A percentile compares a stretch with the other conserved stretches of the same genome.
Conservation (phyloP, 2,329 filamentous ascomycete species). For the Aspergillus arachidicola region DNA sequence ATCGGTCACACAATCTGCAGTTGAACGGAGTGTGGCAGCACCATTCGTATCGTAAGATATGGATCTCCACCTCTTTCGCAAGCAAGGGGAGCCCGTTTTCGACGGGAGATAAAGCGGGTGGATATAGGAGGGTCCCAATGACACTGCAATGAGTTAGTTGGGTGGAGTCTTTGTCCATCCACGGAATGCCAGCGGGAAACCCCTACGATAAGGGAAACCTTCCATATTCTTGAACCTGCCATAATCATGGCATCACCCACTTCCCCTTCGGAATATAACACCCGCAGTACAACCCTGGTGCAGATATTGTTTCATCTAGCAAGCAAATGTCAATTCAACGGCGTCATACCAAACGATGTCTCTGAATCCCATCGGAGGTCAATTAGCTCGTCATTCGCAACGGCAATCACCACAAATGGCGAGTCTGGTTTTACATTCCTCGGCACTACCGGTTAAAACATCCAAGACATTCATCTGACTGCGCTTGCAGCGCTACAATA, state of each 20-base stretch:
- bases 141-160: not conserved
- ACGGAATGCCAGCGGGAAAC: not conserved
- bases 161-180: not conserved
- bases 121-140: not conserved
- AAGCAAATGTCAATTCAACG: not conserved
- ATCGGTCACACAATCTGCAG: constrained; percentile 1
- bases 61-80: not conserved
- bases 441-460: not conserved
- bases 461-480: not conserved
- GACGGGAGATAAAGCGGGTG: not conserved
- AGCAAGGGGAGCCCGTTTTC: not conserved
- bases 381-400: not conserved
- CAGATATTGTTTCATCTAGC: not conserved
- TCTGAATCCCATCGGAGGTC: not conserved
- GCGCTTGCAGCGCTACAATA: not conserved
- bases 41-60: not conserved
- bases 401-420: not conserved
- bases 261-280: not conserved
- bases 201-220: not conserved
- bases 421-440: not conserved
- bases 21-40: not conserved
- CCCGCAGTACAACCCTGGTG: not conserved
- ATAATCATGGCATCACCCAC: not conserved
- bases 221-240: not conserved
- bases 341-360: not conserved